These are phyloP conservation scores for Heterobasidion irregulare DNA, from an alignment of 1,284 basidiomycete species.

Conservation along the genomic window DNA sequence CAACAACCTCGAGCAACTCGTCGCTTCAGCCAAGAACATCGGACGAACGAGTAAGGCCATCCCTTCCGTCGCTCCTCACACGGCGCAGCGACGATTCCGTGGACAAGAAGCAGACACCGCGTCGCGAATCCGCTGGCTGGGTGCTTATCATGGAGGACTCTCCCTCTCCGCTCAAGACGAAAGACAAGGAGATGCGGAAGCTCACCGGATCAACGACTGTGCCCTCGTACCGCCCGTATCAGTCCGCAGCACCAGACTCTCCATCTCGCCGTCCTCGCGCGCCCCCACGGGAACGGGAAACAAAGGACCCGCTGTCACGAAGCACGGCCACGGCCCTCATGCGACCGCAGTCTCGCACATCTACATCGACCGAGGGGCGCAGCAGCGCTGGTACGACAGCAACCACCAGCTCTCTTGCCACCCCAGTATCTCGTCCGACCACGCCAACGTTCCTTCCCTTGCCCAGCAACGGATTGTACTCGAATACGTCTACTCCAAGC, in stretches of 20 bases:
- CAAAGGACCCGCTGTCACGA: conserved; percentile 25
- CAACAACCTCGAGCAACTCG: conserved; percentile 18
- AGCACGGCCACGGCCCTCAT: conserved; percentile 30
- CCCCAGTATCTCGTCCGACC: conserved; percentile 61
- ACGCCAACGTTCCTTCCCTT: conserved; percentile 70
- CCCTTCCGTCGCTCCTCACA: conserved; percentile 12
- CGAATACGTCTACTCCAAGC: conserved; percentile 21
- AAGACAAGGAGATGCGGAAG: conserved; percentile 46
- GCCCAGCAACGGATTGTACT: conserved; percentile 42
- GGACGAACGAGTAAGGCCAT: conserved; percentile 16
- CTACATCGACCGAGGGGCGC: conserved; percentile 32
- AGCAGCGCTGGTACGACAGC: conserved; percentile 46
- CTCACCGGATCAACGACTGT: conserved; percentile 43
- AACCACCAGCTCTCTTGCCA: conserved; percentile 52
- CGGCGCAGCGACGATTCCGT: conserved; percentile 23
- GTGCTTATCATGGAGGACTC: conserved; percentile 79
- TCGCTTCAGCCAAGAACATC: conserved; percentile 15
- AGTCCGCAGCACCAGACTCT: conserved; percentile 15
- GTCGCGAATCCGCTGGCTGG: conserved; percentile 66
- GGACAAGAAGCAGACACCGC: conserved; percentile 27
- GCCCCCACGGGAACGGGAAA: conserved; percentile 14
- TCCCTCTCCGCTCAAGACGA: conserved; percentile 56
- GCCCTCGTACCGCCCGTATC: conserved; percentile 21
- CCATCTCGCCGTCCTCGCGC: conserved; percentile 7
- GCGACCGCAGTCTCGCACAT: conserved; percentile 64